Base-by-base conservation (phyloP, 352 stramenopile genomes). In the Pythium brassicae region DNA sequence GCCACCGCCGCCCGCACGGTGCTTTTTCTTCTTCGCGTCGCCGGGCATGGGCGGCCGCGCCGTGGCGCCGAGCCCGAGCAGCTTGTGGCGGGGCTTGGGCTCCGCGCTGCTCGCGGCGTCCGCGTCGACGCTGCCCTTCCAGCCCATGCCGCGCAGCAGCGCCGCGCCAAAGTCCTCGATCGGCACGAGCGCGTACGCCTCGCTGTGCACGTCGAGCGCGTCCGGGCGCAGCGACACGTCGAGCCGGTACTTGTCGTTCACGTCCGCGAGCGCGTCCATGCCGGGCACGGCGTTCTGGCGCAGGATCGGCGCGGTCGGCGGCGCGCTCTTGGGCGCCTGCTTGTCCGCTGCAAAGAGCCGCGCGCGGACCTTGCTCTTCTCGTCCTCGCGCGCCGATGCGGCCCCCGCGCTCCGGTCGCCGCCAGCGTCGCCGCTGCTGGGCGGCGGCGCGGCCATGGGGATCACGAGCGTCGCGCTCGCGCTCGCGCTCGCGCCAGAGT, bases 61-160 rank as follows among this genome's bases (percentile, higher is more conserved):
- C 14, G 82, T 97, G 0, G 95, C 95, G 11, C 95, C 94, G 19
- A 99, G 68, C 22, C 95, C 95, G 14, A 99, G 78, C 42, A 97
- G 59, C 62, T 96, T 91, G 14, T 97, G 91, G 34, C 95, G 76
- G 2, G 89, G 86, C 67, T 97, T 80, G 11, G 73, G 66, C 4
- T 68, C 70, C 2, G 57, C 65, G 20, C 60, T 61, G 29, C 74
- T 70, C 37, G 86, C 56, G 10, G 83, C 60, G 17, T 85, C 74
- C 19, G 76, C 50, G 22, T 89, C 67, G 22, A 72, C 65, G 7
- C 64, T 64, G 37, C 95, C 96, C 10, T 66, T 96, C 97, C 97
- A 99, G 52, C 97, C 97, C 97, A 99, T 99, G 14, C 97, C 97
- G 17, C 96, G 78, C 10, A 99, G 73, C 67, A 99, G 72, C 22